Base-by-base conservation (phyloP, 352 stramenopile genomes). In the Globisporangium solare region DNA sequence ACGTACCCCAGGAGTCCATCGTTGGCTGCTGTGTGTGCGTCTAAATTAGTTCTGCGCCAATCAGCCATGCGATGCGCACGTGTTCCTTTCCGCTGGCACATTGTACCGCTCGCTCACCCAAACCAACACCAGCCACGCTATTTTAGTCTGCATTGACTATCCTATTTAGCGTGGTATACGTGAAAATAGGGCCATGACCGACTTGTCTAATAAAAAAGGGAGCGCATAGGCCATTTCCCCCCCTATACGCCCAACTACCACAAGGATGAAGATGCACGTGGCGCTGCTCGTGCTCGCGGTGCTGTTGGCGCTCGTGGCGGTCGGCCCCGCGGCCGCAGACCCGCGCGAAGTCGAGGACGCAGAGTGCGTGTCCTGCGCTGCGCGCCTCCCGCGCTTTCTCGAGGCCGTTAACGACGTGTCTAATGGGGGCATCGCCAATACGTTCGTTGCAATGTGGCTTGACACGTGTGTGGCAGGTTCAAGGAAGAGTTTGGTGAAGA, bases 1-100 rank as follows among this genome's bases (percentile, higher is more conserved):
- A 75, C 80, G 61, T 67, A 90, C 80, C 80, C 80, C 80, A 90
- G 6, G 80, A 90, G 71, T 90, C 80, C 80, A 90, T 90, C 27
- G 37, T 70, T 76, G 24, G 39, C 47, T 55, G 47, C 47, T 55
- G 47, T 22, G 43, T 41, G 37, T 32, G 53, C 27, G 42, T 35
- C 51, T 56, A 32, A 35, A 47, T 18, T 47, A 35, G 20, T 57
- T 51, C 31, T 21, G 32, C n/a, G 32, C 39, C 32, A 27, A n/a
- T 54, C 49, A 39, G 32, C 24, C 24, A 27, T 35, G n/a, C n/a
- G n/a, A n/a, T 35, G 7, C 27, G 27, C 27, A 35, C 27, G 27
- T 35, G 27, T 35, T 35, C 27, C 27, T 35, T 35, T 7, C 27
- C 27, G 27, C 4, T 35, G 27, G 27, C 7, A 35, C 27, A 43